Conservation (phyloP, 2,329 filamentous ascomycete species). For the Cercospora zeina region DNA sequence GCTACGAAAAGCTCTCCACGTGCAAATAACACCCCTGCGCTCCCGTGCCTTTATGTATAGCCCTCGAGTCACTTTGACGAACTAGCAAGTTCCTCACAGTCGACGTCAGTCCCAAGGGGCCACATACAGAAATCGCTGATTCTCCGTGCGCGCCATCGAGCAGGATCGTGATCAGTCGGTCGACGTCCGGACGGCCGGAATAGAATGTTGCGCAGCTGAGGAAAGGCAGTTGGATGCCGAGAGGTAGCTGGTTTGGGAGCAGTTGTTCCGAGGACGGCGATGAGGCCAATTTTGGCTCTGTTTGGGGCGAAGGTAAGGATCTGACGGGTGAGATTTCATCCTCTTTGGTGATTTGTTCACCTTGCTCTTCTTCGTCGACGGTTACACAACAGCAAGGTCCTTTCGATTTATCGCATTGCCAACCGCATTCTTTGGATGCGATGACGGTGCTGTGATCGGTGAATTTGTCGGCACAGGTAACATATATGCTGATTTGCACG, state of each 20-base stretch:
- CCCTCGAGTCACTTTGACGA: conserved; percentile 28
- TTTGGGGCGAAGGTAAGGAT: neutral
- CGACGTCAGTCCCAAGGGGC: conserved; percentile 28
- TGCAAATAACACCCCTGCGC: conserved; percentile 33
- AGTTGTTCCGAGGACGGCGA: neutral
- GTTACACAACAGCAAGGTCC: conserved; percentile 33
- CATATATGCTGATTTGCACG: conserved; percentile 28
- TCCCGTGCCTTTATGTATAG: conserved; percentile 33
- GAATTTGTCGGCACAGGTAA: conserved; percentile 34
- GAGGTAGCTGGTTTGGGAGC: neutral
- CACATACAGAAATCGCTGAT: conserved; percentile 32
- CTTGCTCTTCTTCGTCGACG: conserved; percentile 23
- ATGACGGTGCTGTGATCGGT: conserved; percentile 21
- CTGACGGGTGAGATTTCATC: conserved; percentile 20
- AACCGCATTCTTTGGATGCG: conserved; percentile 30
- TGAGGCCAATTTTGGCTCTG: neutral
- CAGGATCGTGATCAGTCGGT: conserved; percentile 23
- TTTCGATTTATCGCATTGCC: conserved; percentile 32
- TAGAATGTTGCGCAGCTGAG: conserved; percentile 30
- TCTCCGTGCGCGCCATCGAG: conserved; percentile 33
- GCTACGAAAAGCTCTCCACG: conserved; percentile 30
- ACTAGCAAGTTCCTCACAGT: conserved; percentile 31
- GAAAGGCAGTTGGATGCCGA: conserved; percentile 17
- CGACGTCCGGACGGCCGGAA: conserved; percentile 32
- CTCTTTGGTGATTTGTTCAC: conserved; percentile 11